Base-by-base conservation (phyloP, 208 protist species). In the Leishmania major region DNA sequence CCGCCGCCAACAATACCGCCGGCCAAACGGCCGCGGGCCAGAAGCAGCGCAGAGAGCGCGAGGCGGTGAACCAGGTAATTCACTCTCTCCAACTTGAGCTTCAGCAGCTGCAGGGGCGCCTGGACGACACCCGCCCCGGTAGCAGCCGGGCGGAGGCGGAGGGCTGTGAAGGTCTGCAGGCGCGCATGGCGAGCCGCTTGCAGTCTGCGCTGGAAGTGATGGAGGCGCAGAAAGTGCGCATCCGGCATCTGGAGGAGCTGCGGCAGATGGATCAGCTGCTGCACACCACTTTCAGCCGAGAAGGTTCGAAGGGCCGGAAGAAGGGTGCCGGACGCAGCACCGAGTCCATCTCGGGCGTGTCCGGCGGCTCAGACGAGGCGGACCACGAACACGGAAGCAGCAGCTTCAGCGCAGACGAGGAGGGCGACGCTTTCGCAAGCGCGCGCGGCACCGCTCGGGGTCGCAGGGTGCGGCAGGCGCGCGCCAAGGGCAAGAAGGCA, bases 191-290 rank as follows among this genome's bases (percentile, higher is more conserved):
- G 7, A 77, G 43, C 37, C 74, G 79, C 78, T 78, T 94, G 71
- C 57, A 88, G 64, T 82, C 87, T 35, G 90, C 89, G 11, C 28
- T 92, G 76, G 85, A 93, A 53, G 78, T 86, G 1, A 78, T 96
- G 37, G 57, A 88, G 55, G 51, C 86, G 45, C 86, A 94, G 83
- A 82, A 87, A 75, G 25, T 80, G 55, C 91, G 84, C 51, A 90
- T 96, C 69, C 78, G 69, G 28, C 78, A 90, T 28, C 87, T 96
- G 25, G 91, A 96, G 84, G 91, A 93, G 87, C 66, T 90, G 51
- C 71, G 86, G 13, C 75, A 86, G 49, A 86, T 87, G 72, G 84
- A 91, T 74, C 83, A 88, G 79, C 78, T 79, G 62, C 57, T 82
- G 77, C 60, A 87, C 43, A 77, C 69, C 73, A 78, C 75, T 8